phyloP scores from a whole-genome alignment of 345 rosid genomes.

The Psidium guajava region DNA sequence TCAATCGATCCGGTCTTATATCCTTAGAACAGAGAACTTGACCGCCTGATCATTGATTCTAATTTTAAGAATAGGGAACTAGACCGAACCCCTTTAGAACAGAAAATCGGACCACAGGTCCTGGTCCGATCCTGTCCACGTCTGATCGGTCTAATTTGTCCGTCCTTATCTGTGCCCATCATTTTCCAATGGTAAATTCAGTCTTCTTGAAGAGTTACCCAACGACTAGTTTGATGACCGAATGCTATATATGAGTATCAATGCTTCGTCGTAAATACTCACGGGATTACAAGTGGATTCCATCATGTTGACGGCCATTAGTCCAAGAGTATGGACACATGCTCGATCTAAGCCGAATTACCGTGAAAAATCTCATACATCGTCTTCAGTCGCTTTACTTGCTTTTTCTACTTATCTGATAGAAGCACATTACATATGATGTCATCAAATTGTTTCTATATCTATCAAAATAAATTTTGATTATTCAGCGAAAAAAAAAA shows the following conservation, averaged over 20 bases:
- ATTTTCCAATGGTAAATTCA: neutral
- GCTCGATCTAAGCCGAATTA: neutral
- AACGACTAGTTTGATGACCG: neutral
- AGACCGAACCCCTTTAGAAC: too few species aligned
- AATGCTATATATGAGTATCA: neutral
- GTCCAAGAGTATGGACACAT: rapidly evolving
- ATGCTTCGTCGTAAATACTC: neutral
- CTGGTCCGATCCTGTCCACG: too few species aligned
- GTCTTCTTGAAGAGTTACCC: neutral
- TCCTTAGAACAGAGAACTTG: too few species aligned
- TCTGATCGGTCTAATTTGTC: too few species aligned
- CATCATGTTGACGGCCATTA: neutral
- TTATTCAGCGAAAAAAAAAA: neutral
- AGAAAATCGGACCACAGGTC: too few species aligned
- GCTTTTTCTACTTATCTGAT: neutral
- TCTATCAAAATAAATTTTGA: neutral
- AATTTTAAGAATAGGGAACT: too few species aligned
- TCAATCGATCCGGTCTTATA: too few species aligned
- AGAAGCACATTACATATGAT: neutral
- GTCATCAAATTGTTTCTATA: neutral
- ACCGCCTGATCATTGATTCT: too few species aligned
- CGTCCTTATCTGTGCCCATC: too few species aligned
- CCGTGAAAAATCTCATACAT: neutral
- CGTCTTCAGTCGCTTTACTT: neutral
- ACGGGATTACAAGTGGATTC: neutral